Conservation (phyloP, 2,329 filamentous ascomycete species). For the Curvularia hawaiiensis region DNA sequence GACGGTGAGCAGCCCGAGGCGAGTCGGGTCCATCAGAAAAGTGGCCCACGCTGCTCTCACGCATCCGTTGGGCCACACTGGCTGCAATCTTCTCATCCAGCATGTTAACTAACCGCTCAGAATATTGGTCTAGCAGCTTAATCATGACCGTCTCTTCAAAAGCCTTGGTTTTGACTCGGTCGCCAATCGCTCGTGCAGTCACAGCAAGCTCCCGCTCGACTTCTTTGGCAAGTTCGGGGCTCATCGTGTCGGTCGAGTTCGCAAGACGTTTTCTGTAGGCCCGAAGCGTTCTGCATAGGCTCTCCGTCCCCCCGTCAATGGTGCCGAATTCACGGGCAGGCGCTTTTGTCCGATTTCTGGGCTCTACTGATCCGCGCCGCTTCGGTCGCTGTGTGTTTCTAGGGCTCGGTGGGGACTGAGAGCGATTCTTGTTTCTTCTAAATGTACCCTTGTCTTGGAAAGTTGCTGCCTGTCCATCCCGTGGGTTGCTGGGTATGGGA, state of each 20-base stretch:
- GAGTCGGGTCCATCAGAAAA: slow-evolving; percentile 27
- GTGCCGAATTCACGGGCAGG: slow-evolving; percentile 42
- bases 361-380: slow-evolving; percentile 57
- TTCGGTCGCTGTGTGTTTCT: slow-evolving; percentile 43
- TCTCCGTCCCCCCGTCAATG: slow-evolving; percentile 55
- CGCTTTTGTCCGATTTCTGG: slow-evolving; percentile 55
- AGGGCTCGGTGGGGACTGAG: slow-evolving; percentile 51
- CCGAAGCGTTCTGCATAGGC: slow-evolving; percentile 61
- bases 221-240: slow-evolving; percentile 55
- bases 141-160: slow-evolving; percentile 52
- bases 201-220: slow-evolving; percentile 62
- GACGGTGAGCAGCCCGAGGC: slow-evolving; percentile 12
- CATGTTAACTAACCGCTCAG: slow-evolving; percentile 71
- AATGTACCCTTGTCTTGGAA: slow-evolving; percentile 26
- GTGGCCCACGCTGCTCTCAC: slow-evolving; percentile 42
- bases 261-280: slow-evolving; percentile 64
- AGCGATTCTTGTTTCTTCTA: slow-evolving; percentile 45
- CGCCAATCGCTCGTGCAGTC: slow-evolving; percentile 52
- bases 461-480: slow-evolving; percentile 26
- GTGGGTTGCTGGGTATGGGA: slow-evolving; percentile 36
- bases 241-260: slow-evolving; percentile 53
- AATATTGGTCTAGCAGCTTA: slow-evolving; percentile 75
- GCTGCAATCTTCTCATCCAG: slow-evolving; percentile 71
- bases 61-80: slow-evolving; percentile 44
- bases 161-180: slow-evolving; percentile 48